phyloP scores from a whole-genome alignment of 225 moss, liverwort and hornwort genomes.

The Bryoerythrophyllum caledonicum region DNA sequence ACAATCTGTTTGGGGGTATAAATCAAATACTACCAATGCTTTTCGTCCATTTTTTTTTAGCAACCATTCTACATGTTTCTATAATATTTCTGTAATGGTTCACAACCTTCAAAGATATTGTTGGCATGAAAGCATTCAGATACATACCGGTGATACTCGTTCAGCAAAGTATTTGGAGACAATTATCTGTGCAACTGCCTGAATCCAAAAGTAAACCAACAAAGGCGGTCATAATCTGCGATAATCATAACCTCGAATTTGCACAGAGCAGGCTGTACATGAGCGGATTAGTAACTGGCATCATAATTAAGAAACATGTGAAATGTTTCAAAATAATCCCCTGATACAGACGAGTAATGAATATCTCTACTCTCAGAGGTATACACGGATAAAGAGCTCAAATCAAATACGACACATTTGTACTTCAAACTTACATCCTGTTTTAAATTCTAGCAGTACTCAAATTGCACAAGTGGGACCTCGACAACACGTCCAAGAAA shows the following conservation, averaged over 20 bases:
- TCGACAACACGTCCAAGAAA: constrained; percentile 1
- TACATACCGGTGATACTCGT: constrained; percentile 77
- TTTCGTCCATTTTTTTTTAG: not conserved
- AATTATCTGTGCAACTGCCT: constrained; percentile 81
- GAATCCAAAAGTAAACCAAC: constrained; percentile 28
- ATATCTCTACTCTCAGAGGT: constrained; percentile 8
- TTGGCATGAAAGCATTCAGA: constrained; percentile 17
- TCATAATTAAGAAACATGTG: constrained; percentile 16
- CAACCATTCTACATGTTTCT: not conserved
- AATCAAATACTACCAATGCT: constrained; percentile 3
- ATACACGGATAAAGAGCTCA: constrained; percentile 7
- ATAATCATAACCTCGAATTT: not conserved
- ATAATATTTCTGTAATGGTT: not conserved
- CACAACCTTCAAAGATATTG: constrained; percentile 7
- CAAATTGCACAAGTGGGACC: not conserved
- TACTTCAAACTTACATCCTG: not conserved
- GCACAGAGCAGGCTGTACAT: constrained; percentile 1
- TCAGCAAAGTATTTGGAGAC: constrained; percentile 67
- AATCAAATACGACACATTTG: not conserved
- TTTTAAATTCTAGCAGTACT: constrained; percentile 1
- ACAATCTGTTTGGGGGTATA: not conserved
- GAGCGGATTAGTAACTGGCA: constrained; percentile 9
- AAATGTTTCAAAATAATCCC: not conserved
- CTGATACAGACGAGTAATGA: not conserved
- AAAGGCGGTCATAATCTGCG: constrained; percentile 16